Conservation (phyloP, 2,329 filamentous ascomycete genomes). For the Claviceps monticola region DNA sequence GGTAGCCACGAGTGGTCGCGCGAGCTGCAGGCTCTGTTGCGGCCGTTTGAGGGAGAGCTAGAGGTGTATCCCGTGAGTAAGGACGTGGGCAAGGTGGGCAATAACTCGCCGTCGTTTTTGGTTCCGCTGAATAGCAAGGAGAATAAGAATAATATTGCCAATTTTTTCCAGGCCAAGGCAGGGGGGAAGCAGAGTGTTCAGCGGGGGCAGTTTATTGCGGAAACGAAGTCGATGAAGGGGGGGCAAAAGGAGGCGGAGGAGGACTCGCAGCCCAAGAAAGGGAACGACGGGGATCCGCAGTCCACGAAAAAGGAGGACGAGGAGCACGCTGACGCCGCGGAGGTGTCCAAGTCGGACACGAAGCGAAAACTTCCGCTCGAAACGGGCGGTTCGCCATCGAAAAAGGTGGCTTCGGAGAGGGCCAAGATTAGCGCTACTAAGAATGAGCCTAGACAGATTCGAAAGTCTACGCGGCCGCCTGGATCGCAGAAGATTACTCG, state of each 20-base stretch:
- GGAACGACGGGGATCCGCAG: background rate
- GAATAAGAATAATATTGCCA: constrained; percentile 87
- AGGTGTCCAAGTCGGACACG: background rate
- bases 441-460: constrained; percentile 30
- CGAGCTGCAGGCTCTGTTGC: constrained; percentile 66
- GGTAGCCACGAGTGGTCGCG: constrained; percentile 55
- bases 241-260: constrained; percentile 11
- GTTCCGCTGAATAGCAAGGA: constrained; percentile 71
- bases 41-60: constrained; percentile 63
- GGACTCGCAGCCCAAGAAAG: background rate
- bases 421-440: constrained; percentile 27
- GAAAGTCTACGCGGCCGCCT: constrained; percentile 56
- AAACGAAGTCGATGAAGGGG: background rate
- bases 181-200: background rate
- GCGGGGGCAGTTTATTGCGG: no score
- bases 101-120: constrained; percentile 73
- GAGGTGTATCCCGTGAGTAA: constrained; percentile 77
- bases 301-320: background rate
- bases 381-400: constrained; percentile 11
- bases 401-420: constrained; percentile 13
- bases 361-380: constrained; percentile 16
- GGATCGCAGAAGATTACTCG: constrained; percentile 57
- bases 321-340: background rate
- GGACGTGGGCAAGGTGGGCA: constrained; percentile 89
- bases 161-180: constrained; percentile 63